These are phyloP conservation scores for Pseudogymnoascus sp. DNA, from an alignment of 2,329 filamentous ascomycete species.

Conservation along the genomic window DNA sequence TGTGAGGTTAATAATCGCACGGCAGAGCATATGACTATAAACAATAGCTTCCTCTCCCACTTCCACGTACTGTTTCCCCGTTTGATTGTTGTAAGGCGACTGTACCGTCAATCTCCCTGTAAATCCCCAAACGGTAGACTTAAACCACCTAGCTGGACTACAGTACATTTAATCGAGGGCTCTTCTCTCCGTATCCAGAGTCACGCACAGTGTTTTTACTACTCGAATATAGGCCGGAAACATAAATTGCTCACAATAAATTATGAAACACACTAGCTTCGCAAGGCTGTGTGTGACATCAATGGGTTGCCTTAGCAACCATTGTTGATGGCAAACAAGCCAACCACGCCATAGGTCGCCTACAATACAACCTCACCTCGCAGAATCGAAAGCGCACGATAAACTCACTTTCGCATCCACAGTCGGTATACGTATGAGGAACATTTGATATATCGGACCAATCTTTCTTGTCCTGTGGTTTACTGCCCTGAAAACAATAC, in stretches of 20 bases:
- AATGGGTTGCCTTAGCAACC: neutral
- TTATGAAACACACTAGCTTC: neutral
- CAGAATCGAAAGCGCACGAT: conserved; percentile 1
- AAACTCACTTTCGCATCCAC: conserved; percentile 1
- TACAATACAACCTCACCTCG: conserved; percentile 8
- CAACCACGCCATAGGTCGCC: conserved; percentile 1
- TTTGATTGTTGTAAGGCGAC: neutral
- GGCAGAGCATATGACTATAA: neutral
- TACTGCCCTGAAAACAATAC: conserved; percentile 1
- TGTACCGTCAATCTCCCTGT: neutral
- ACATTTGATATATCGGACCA: neutral
- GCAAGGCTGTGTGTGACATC: conserved; percentile 2
- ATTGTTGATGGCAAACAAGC: conserved; percentile 7
- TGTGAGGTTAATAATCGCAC: neutral
- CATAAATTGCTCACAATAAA: conserved; percentile 5
- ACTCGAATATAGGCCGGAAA: neutral
- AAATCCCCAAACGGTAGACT: neutral
- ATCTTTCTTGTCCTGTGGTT: neutral
- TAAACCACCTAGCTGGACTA: neutral
- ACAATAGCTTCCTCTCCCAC: neutral
- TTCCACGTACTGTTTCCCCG: neutral
- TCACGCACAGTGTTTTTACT: neutral
- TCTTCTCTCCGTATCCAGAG: conserved; percentile 3
- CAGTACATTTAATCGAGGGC: neutral
- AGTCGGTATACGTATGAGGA: neutral